Evolutionary conservation across 257 asterid species (phyloP), one percentile per base, ranked within the genome.

Genomic region (Primulina huaijiensis): DNA sequence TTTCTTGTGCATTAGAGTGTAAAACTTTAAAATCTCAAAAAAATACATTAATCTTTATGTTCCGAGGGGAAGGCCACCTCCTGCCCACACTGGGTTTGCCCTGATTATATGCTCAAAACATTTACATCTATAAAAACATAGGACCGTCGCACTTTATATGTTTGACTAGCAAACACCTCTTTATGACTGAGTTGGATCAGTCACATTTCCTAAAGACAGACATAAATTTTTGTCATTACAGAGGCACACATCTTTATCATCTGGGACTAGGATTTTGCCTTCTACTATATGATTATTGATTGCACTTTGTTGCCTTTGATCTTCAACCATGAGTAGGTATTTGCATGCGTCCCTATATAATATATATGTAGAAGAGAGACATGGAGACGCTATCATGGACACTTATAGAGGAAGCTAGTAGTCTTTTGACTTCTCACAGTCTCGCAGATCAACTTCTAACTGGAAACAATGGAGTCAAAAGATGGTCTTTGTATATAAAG

Each of bases 401-500:
- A 52, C 43, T 63, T 71, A 21, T 43, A 63, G 65, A 23, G 67
- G 64, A 38, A 38, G 7, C 40, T 29, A 37, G 34, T 20, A 65
- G 34, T 20, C 46, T 40, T 71, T 61, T 61, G 34, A 72, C 70
- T 43, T 72, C 31, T 67, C 19, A 43, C 30, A 2, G 23, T 1
- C 38, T 4, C 35, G 5, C 30, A 27, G 30, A 46, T 57, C 37
- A 56, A 52, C 67, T 68, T 38, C 21, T 8, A 46, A 16, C 38
- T 60, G 65, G 61, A 55, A 63, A 60, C 40, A 7, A 46, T 9
- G 57, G 58, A 64, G 73, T 66, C 72, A 70, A 73, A 63, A 62
- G 73, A 63, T 37, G 62, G 72, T 76, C 72, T 43, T 64, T 65
- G 64, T 73, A 16, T 60, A 30, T 52, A 64, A 79, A 73, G 77